Evolutionary conservation across 768 basidiomycete genomes (phyloP).

Genomic region (Leccinellum luteum): DNA sequence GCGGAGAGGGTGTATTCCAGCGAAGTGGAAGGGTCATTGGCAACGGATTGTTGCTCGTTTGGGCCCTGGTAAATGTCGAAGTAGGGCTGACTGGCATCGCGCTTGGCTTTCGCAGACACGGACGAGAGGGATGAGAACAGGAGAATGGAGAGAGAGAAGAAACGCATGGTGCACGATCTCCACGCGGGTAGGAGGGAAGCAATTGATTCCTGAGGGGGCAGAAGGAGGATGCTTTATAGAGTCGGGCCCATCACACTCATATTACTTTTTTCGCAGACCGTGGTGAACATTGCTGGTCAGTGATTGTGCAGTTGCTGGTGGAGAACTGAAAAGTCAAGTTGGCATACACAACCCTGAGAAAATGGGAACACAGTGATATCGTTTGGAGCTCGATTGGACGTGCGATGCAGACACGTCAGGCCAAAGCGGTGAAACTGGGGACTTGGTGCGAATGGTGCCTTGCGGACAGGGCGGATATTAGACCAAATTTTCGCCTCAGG

Average conservation of each 20-base stretch:
- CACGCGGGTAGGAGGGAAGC: background rate
- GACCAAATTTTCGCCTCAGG: background rate
- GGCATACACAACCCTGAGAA: background rate
- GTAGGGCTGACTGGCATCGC: slow-evolving; percentile 8
- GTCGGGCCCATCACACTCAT: background rate
- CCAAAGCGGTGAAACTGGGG: background rate
- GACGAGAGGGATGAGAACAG: slow-evolving; percentile 4
- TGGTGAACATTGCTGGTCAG: background rate
- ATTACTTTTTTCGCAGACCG: background rate
- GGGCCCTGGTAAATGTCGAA: slow-evolving; percentile 14
- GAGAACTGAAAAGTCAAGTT: background rate
- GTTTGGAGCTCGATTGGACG: background rate
- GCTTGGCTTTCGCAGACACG: slow-evolving; percentile 6
- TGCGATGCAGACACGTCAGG: background rate
- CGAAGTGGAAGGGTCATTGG: slow-evolving; percentile 12
- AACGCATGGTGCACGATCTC: slow-evolving; percentile 6
- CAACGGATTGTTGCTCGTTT: slow-evolving; percentile 8
- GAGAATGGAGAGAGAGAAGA: slow-evolving; percentile 2
- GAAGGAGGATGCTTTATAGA: slow-evolving; percentile 3
- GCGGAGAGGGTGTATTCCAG: slow-evolving; percentile 16
- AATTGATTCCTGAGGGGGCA: slow-evolving; percentile 1
- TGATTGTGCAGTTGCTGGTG: background rate
- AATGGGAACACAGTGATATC: slow-evolving; percentile 1
- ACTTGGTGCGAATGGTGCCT: background rate
- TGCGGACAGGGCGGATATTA: background rate